Conservation (phyloP, 2,329 filamentous ascomycete species). For the Blastomyces gilchristii region DNA sequence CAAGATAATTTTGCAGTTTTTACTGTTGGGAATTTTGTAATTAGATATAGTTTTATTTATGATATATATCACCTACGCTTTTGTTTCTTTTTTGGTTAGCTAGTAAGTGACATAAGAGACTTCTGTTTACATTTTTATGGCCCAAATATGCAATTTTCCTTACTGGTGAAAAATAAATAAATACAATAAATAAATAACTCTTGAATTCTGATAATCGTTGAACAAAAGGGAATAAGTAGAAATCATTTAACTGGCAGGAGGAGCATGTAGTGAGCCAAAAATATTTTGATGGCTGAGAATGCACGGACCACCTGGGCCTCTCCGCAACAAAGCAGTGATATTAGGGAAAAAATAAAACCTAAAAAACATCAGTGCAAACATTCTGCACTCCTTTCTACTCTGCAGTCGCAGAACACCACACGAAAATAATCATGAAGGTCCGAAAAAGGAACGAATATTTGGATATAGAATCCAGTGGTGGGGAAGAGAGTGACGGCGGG, state of each 20-base stretch:
- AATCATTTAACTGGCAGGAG: too few species aligned
- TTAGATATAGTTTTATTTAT: too few species aligned
- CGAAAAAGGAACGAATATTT: conserved; percentile 33
- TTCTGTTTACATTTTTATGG: background rate
- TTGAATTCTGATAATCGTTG: too few species aligned
- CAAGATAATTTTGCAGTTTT: too few species aligned
- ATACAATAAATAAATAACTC: too few species aligned
- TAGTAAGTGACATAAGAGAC: background rate
- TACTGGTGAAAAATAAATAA: background rate
- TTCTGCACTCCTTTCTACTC: background rate
- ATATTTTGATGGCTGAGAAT: background rate
- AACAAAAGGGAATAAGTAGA: too few species aligned
- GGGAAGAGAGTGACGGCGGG: conserved; percentile 31
- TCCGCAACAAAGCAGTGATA: background rate
- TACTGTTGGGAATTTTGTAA: too few species aligned
- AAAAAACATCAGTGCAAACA: background rate
- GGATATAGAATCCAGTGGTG: conserved; percentile 30
- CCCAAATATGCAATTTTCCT: background rate
- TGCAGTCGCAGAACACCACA: background rate
- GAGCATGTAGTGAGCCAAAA: too few species aligned
- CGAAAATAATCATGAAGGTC: conserved; percentile 25
- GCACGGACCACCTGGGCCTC: background rate
- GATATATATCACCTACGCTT: background rate
- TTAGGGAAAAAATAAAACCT: background rate
- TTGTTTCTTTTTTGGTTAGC: background rate